A percentile compares a stretch with the other conserved stretches of the same genome.
Conservation (phyloP, 805 yeast genomes). For the Zygoascus biomembranicola region DNA sequence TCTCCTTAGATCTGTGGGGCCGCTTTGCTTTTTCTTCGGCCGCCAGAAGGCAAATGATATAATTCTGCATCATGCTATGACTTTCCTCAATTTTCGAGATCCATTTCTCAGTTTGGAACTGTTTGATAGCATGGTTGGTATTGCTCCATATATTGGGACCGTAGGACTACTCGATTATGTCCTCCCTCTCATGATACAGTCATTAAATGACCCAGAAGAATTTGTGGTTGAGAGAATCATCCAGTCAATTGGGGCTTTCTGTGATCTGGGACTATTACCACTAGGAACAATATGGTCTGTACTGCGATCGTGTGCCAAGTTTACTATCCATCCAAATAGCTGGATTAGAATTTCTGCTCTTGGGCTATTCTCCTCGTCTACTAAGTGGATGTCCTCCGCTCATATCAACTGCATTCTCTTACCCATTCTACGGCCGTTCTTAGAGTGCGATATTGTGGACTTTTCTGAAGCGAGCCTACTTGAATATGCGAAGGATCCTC, state of each 20-base stretch:
- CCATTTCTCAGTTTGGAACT: constrained; percentile 60
- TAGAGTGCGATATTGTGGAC: constrained; percentile 67
- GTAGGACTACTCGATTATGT: constrained; percentile 81
- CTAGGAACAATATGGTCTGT: constrained; percentile 48
- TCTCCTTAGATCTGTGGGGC: constrained; percentile 60
- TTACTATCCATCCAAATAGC: constrained; percentile 77
- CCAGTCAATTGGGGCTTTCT: constrained; percentile 46
- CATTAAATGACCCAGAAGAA: constrained; percentile 77
- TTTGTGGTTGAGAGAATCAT: constrained; percentile 66
- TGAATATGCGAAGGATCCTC: constrained; percentile 59
- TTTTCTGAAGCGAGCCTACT: constrained; percentile 59
- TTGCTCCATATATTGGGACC: constrained; percentile 76
- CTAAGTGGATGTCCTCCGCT: constrained; percentile 57
- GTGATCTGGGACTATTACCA: constrained; percentile 48
- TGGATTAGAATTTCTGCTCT: constrained; percentile 71
- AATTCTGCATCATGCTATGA: constrained; percentile 80
- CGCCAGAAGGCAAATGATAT: constrained; percentile 83
- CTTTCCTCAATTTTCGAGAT: constrained; percentile 78
- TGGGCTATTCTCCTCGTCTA: constrained; percentile 51
- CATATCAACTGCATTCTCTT: constrained; percentile 77
- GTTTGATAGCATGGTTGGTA: constrained; percentile 59
- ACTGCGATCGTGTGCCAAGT: constrained; percentile 41
- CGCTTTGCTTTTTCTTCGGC: constrained; percentile 75
- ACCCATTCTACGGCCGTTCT: constrained; percentile 69
- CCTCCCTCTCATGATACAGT: constrained; percentile 75